Percentiles rank a stretch among this genome's conserved stretches.
Conservation (phyloP, 768 basidiomycete genomes). For the Chlorophyllum brunneum region DNA sequence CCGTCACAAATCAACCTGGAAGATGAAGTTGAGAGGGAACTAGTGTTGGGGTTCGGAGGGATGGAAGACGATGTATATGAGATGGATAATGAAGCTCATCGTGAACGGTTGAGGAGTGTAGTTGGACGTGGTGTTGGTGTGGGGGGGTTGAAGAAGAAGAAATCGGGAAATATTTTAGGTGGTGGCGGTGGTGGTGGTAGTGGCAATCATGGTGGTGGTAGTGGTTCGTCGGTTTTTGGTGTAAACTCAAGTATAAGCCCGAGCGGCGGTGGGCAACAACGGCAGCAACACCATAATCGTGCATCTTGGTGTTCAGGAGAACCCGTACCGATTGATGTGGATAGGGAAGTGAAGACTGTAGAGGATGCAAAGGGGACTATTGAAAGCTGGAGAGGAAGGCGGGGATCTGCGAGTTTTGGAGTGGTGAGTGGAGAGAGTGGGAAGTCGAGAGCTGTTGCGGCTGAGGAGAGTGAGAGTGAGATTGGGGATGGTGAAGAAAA, state of each 20-base stretch:
- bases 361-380: background rate
- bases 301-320: constrained; percentile 10
- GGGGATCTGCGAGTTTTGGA: background rate
- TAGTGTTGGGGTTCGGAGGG: background rate
- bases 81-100: background rate
- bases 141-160: constrained; percentile 3
- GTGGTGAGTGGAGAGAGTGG: background rate
- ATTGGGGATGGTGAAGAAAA: background rate
- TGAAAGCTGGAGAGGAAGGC: constrained; percentile 2
- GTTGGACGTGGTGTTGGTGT: background rate
- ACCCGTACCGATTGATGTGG: background rate
- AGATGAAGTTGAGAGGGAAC: background rate
- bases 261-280: background rate
- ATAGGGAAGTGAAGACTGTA: background rate
- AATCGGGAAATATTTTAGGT: background rate
- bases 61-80: constrained; percentile 1
- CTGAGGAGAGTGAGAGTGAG: background rate
- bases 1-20: background rate
- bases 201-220: background rate
- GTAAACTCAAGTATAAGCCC: background rate
- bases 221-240: background rate
- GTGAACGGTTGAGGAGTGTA: background rate
- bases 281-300: background rate
- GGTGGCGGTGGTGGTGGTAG: background rate
- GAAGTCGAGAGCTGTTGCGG: background rate